Evolutionary conservation across 164 flowering plant genomes (phyloP), one percentile per base, ranked within the genome.

Genomic region (Vitis vinifera): DNA sequence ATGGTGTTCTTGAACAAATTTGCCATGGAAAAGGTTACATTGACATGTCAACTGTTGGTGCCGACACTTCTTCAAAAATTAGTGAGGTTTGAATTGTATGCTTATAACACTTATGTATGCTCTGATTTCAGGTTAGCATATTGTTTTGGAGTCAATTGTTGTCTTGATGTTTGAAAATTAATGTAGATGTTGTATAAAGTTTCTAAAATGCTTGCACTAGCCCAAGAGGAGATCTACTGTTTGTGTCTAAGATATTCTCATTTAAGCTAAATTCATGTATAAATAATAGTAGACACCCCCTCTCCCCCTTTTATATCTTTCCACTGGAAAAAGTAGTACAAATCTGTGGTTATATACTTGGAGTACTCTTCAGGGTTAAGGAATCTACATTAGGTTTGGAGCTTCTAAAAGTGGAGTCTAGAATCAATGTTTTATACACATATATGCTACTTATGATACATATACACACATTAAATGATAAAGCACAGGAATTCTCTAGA

Each of bases 1-100:
- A 83, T 78, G 98, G 99, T 51, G 93, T 88, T 68, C 90, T 95
- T 47, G 99, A 90, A 86, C 76, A 88, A 85, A 88, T 89, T 52
- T 79, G 85, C 71, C 66, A 57, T 59, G 97, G 98, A 72, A 95
- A 93, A 84, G 88, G 91, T 17, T 95, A 95, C 67, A 86, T 95
- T 73, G 99, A 95, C 81, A 93, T 93, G 98, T 95, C 99, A 80
- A 95, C 98, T n/a, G 98, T 95, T 72, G 98, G 90, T 82, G 88
- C 96, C 52, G 92, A 86, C 63, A 92, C 98, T 63, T 90, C 99
- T 68, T 58, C 69, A 51, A 90, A 86, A 82, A 95, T 95, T 63
- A 84, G 75, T 69, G 90, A 89, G 98, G 99, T 95, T 62, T 19
- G 71, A 27, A 3, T 52, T 59, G 8, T 27, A 29, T n/a, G 19